Percentiles rank a stretch among this genome's conserved stretches.
These are phyloP conservation scores for Penicillium janthinellum DNA, from an alignment of 2,329 filamentous ascomycete genomes.

Conservation along the genomic window DNA sequence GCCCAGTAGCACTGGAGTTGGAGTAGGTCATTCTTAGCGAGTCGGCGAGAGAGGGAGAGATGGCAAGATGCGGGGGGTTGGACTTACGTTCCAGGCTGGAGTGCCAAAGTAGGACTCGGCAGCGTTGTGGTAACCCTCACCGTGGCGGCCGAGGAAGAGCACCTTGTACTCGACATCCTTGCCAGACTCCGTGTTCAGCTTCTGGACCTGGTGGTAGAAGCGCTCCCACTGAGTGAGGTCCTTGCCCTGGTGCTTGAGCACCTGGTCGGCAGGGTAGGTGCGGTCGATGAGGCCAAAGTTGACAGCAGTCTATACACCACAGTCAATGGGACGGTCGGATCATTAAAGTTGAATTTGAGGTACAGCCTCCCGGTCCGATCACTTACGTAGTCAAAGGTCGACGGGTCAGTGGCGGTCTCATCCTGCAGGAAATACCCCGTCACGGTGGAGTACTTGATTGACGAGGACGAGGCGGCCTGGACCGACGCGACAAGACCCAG, in stretches of 20 bases:
- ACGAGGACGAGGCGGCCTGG: conserved; percentile 26
- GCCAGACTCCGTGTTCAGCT: conserved; percentile 47
- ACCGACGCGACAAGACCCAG: conserved; percentile 75
- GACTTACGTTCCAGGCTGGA: conserved; percentile 59
- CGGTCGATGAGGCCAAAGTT: conserved; percentile 55
- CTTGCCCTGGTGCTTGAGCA: conserved; percentile 26
- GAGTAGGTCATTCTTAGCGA: not conserved
- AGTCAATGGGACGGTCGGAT: not conserved
- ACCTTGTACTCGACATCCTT: conserved; percentile 55
- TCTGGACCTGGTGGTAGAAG: conserved; percentile 52
- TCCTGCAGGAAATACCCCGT: conserved; percentile 54
- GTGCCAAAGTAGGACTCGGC: conserved; percentile 61
- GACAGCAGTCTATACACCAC: conserved; percentile 34
- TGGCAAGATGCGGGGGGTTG: not conserved
- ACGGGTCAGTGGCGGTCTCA: conserved; percentile 47
- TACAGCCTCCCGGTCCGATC: too few relatives aligned
- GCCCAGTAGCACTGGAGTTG: conserved; percentile 58
- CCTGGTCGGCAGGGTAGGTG: conserved; percentile 45
- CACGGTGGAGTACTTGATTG: conserved; percentile 44
- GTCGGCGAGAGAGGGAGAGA: not conserved
- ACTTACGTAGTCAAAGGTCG: conserved; percentile 51
- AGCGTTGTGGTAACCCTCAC: conserved; percentile 63
- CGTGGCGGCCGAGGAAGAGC: conserved; percentile 61
- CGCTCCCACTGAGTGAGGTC: conserved; percentile 58
- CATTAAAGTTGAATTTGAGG: not conserved